Conservation (phyloP, 2,329 filamentous ascomycete genomes). For the Salinomyces thailandicus region DNA sequence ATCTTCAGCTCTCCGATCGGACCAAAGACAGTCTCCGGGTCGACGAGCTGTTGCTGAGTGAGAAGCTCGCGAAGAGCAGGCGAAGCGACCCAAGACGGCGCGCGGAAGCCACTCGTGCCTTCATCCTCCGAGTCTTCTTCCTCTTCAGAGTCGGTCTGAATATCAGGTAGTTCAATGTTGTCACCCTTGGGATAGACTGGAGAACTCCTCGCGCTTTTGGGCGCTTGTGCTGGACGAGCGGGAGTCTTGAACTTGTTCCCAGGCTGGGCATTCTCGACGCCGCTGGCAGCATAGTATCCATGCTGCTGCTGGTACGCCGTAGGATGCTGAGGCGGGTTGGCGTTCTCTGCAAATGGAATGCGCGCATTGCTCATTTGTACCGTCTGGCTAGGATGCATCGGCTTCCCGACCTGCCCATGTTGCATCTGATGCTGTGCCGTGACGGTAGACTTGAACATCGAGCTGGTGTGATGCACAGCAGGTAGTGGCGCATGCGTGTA, state of each 20-base stretch:
- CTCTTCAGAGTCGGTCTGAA: constrained; percentile 87
- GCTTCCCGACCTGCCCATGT: constrained; percentile 50
- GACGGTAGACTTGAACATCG: constrained; percentile 55
- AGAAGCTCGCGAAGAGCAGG: constrained; percentile 69
- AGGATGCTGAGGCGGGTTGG: constrained; percentile 35
- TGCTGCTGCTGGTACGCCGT: constrained; percentile 10
- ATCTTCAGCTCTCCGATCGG: constrained; percentile 80
- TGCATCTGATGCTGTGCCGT: constrained; percentile 55
- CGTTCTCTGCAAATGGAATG: constrained; percentile 74
- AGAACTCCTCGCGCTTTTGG: constrained; percentile 60
- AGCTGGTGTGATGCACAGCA: constrained; percentile 36
- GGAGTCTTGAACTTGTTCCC: constrained; percentile 54
- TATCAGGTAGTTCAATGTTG: constrained; percentile 83
- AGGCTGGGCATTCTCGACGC: constrained; percentile 11
- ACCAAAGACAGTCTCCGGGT: constrained; percentile 79
- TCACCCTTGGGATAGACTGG: constrained; percentile 84
- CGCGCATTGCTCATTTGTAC: constrained; percentile 78
- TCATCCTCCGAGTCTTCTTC: constrained; percentile 53
- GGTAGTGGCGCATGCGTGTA: constrained; percentile 50
- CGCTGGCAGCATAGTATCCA: too few species aligned
- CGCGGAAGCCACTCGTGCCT: constrained; percentile 45
- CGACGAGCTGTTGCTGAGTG: constrained; percentile 70
- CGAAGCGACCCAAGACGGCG: constrained; percentile 80
- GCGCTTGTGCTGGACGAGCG: constrained; percentile 36
- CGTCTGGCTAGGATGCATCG: constrained; percentile 64